phyloP scores from a whole-genome alignment of 2,329 filamentous ascomycete species.

The Penicillium occitanis region DNA sequence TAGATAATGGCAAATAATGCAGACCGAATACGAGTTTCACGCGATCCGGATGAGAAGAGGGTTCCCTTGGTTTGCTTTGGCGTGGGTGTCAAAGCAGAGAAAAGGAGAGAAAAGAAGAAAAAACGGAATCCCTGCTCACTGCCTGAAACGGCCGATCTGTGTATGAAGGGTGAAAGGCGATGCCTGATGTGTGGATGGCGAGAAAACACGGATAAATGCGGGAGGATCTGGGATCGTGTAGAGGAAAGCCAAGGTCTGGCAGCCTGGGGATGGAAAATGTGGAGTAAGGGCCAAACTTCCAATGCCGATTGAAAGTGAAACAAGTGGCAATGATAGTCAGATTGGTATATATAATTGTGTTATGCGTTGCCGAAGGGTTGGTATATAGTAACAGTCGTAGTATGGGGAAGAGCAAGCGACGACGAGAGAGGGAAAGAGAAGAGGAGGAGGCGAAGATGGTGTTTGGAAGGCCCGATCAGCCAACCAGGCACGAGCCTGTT shows the following conservation, averaged over 20 bases:
- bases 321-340: background rate
- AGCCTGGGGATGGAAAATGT: background rate
- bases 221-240: background rate
- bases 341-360: background rate
- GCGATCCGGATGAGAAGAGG: slow-evolving; percentile 4
- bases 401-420: slow-evolving; percentile 5
- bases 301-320: background rate
- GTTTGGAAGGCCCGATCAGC: background rate
- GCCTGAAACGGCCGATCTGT: background rate
- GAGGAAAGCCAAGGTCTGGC: background rate
- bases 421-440: background rate
- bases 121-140: background rate
- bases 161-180: background rate
- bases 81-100: background rate
- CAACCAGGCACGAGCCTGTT: slow-evolving; percentile 5
- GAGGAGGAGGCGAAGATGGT: background rate
- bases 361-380: background rate
- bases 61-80: background rate
- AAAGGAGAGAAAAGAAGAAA: background rate
- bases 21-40: background rate
- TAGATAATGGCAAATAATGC: background rate
- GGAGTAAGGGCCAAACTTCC: background rate
- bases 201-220: slow-evolving; percentile 10
- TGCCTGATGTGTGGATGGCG: slow-evolving; percentile 1
- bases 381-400: background rate